Percentiles rank a stretch among this genome's conserved stretches.
These are phyloP conservation scores for Raffaelea ambrosiae DNA, from an alignment of 2,329 filamentous ascomycete species.

Conservation along the genomic window DNA sequence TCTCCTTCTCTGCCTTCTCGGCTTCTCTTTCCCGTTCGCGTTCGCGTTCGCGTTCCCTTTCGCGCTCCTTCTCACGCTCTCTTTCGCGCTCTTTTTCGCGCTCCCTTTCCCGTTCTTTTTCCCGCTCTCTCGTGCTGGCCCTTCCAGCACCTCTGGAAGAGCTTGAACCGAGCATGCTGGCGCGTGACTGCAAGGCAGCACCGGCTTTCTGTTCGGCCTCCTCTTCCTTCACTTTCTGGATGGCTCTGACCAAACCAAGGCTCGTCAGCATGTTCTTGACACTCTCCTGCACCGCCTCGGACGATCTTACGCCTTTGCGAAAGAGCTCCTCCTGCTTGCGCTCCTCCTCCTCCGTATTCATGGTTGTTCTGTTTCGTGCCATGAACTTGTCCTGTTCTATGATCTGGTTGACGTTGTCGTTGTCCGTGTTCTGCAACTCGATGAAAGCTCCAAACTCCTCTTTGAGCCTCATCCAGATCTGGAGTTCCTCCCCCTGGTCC, in stretches of 20 bases:
- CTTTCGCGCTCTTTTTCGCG: conserved; percentile 8
- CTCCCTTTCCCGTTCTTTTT: conserved; percentile 15
- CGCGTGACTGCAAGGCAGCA: conserved; percentile 12
- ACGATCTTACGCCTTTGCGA: conserved; percentile 19
- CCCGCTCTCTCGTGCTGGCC: conserved; percentile 15
- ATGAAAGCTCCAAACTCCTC: conserved; percentile 26
- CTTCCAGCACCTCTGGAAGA: conserved; percentile 15
- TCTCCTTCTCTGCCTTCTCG: conserved; percentile 17
- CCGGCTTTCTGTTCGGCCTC: conserved; percentile 20
- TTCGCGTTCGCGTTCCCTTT: conserved; percentile 9
- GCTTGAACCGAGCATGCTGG: conserved; percentile 11
- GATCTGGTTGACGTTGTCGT: conserved; percentile 27
- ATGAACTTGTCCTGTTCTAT: conserved; percentile 30
- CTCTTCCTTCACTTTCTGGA: conserved; percentile 32
- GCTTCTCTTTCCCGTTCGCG: conserved; percentile 6
- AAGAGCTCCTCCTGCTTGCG: conserved; percentile 19
- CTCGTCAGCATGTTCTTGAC: conserved; percentile 27
- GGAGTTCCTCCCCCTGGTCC: conserved; percentile 32
- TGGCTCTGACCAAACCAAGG: conserved; percentile 28
- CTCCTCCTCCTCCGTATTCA: conserved; percentile 20
- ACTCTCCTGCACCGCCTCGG: conserved; percentile 24
- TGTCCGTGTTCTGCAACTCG: conserved; percentile 30
- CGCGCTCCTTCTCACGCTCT: conserved; percentile 16
- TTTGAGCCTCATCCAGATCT: conserved; percentile 30
- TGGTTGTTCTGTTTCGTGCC: conserved; percentile 24